Conservation (phyloP, 2,329 filamentous ascomycete genomes). For the Penicillium sp. region DNA sequence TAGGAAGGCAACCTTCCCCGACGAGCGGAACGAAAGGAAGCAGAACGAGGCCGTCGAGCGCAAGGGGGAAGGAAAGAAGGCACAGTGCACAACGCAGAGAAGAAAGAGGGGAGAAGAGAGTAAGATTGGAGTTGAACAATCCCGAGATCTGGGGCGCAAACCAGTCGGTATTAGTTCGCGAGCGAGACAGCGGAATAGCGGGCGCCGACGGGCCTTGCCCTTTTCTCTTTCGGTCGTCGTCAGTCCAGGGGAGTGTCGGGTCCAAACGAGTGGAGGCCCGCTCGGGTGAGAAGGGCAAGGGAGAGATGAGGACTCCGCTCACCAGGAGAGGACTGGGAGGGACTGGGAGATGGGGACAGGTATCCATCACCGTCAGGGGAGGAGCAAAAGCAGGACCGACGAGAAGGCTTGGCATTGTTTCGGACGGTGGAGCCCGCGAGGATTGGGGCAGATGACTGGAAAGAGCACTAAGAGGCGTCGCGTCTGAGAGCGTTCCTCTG, state of each 20-base stretch:
- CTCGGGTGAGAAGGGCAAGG: neutral
- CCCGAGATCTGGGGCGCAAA: neutral
- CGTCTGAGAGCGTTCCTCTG: conserved; percentile 12
- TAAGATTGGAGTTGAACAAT: neutral
- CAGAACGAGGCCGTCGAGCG: conserved; percentile 13
- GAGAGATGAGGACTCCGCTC: neutral
- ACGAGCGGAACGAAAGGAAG: conserved; percentile 14
- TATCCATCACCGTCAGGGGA: neutral
- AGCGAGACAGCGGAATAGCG: neutral
- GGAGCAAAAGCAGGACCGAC: neutral
- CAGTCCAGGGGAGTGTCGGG: conserved; percentile 7
- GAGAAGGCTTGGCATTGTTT: conserved; percentile 34
- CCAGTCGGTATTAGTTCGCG: conserved; percentile 2
- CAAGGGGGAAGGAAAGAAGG: conserved; percentile 8
- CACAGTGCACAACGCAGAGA: conserved; percentile 2
- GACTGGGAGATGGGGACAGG: too few species aligned
- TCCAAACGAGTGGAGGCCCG: conserved; percentile 15
- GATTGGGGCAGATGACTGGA: conserved; percentile 16
- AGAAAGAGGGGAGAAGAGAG: conserved; percentile 15
- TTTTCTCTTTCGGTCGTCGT: conserved; percentile 10
- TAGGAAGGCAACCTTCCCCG: conserved; percentile 34
- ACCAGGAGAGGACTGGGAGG: conserved; percentile 4
- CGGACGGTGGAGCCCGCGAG: conserved; percentile 27
- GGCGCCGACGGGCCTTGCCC: conserved; percentile 1
- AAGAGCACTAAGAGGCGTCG: conserved; percentile 2